Base-by-base conservation (phyloP, 164 flowering plant genomes). In the Annona cherimola region DNA sequence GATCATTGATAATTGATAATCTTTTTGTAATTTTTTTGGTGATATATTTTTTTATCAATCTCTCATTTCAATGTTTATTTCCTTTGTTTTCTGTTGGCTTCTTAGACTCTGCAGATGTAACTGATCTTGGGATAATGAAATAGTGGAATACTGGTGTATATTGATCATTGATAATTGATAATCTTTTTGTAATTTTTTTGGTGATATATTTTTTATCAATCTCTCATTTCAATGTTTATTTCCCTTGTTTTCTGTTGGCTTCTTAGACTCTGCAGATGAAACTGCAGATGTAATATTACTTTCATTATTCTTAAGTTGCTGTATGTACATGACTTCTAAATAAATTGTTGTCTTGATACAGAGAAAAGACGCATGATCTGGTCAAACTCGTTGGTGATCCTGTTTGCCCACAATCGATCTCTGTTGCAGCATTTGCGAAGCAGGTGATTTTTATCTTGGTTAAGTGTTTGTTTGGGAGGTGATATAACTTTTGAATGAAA, bases 301-400 rank as follows among this genome's bases (percentile, higher is more conserved):
- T 50, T 6, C 57, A 50, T 12, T 26, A 26, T 26, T 26, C 35
- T 26, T 43, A 18, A 42, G 42, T 43, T 66, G 19, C 14, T 42
- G 63, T 8, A 16, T 63, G 42, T 61, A 5, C 39, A 12, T 42
- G 18, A n/a, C 71, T 69, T 72, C 57, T 9, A 9, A 50, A 50
- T 50, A 11, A 50, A 9, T 16, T 50, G 16, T 50, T 50, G 57
- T 50, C 14, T 50, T 50, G 57, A 16, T 73, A 73, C 88, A 94
- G 99, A 50, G 65, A 71, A 69, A 91, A 85, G 82, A 85, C 89
- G 41, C 75, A n/a, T 73, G 97, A 89, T 67, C 74, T 94, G 64
- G 45, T 89, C 8, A 81, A 80, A 71, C 83, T 88, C 68, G 67
- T 92, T 16, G 86, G 71, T 66, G 83, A 85, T 84, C 86, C 92